phyloP scores from a whole-genome alignment of 2,329 filamentous ascomycete species.

The Diplodia intermedia region DNA sequence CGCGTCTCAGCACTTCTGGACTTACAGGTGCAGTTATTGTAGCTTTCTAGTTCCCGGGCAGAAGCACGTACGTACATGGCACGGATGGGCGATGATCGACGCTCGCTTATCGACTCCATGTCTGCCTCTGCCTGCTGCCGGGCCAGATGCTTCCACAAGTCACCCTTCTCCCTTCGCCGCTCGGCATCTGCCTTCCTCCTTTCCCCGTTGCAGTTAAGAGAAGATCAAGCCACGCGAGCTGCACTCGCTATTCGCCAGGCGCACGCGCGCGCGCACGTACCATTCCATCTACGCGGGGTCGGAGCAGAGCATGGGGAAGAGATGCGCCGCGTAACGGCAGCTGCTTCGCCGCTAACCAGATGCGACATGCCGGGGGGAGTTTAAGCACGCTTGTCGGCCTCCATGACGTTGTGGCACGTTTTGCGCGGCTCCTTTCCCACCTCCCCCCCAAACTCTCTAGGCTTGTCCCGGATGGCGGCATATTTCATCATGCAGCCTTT shows the following conservation, averaged over 20 bases:
- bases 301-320: neutral
- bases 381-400: no score
- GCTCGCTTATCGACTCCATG: slow-evolving; percentile 20
- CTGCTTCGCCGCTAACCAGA: slow-evolving; percentile 7
- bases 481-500: slow-evolving; percentile 12
- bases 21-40: neutral
- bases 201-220: neutral
- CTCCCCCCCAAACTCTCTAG: neutral
- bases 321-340: slow-evolving; percentile 6
- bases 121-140: neutral
- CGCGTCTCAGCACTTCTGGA: slow-evolving; percentile 17
- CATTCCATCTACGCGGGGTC: neutral
- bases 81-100: slow-evolving; percentile 7
- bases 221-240: slow-evolving; percentile 5
- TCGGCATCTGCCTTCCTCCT: slow-evolving; percentile 3
- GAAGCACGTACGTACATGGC: slow-evolving; percentile 17
- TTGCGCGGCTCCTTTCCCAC: slow-evolving; percentile 6
- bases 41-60: neutral
- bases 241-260: slow-evolving; percentile 13
- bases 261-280: neutral
- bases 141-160: slow-evolving; percentile 10
- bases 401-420: slow-evolving; percentile 8
- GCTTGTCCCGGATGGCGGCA: neutral
- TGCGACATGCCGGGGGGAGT: neutral
- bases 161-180: neutral